Conservation (phyloP, 2,329 filamentous ascomycete species). For the Aspergillus sp. region DNA sequence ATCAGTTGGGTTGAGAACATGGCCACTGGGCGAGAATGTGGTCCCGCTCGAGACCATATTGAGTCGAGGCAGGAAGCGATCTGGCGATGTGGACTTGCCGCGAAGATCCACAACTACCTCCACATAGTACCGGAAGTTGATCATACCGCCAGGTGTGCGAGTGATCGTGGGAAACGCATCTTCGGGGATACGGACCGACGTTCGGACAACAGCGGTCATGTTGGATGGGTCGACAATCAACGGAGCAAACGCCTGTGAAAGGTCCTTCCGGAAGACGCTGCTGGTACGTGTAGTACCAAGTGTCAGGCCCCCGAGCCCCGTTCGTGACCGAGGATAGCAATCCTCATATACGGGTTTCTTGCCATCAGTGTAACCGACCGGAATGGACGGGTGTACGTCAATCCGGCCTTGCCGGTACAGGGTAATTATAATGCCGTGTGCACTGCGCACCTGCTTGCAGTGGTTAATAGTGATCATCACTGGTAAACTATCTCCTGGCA, state of each 20-base stretch:
- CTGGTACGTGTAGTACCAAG: conserved; percentile 77
- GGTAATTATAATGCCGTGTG: conserved; percentile 87
- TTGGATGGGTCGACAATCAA: conserved; percentile 77
- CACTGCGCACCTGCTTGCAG: conserved; percentile 78
- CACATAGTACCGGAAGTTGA: conserved; percentile 87
- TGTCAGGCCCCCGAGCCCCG: conserved; percentile 76
- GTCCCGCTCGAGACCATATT: conserved; percentile 42
- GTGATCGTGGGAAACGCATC: conserved; percentile 88
- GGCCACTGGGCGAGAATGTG: conserved; percentile 37
- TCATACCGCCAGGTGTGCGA: conserved; percentile 83
- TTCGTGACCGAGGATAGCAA: conserved; percentile 77
- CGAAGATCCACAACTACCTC: conserved; percentile 90
- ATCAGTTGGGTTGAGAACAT: conserved; percentile 26
- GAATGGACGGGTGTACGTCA: conserved; percentile 62
- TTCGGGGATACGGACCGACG: conserved; percentile 77
- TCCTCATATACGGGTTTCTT: conserved; percentile 69
- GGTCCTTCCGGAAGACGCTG: conserved; percentile 90
- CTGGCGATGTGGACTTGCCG: conserved; percentile 70
- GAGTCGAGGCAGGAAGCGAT: conserved; percentile 53
- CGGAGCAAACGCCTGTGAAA: conserved; percentile 80
- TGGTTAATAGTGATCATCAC: conserved; percentile 78
- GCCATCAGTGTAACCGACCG: conserved; percentile 54
- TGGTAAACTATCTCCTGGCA: conserved; percentile 75
- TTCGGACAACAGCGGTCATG: conserved; percentile 69
- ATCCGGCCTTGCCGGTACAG: conserved; percentile 86